Evolutionary conservation across 2,329 filamentous ascomycete genomes (phyloP).

Genomic region (Septoria linicola): DNA sequence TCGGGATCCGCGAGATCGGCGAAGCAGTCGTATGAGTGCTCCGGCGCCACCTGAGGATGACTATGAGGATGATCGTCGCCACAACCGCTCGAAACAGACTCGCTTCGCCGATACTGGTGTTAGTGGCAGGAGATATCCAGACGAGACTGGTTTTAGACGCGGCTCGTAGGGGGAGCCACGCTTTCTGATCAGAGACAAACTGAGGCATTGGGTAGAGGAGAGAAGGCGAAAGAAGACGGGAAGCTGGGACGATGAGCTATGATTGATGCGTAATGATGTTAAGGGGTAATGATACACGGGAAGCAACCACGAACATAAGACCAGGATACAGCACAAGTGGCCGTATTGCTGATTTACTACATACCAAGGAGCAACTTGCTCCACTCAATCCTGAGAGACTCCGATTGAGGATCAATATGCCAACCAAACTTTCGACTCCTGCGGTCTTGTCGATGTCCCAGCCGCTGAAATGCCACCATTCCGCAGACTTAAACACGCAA

Average conservation of each 20-base stretch:
- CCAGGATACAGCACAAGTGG: too few relatives aligned
- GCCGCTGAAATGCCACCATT: too few relatives aligned
- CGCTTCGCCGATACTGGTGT: slow-evolving; percentile 20
- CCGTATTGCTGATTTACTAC: too few relatives aligned
- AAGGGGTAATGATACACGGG: too few relatives aligned
- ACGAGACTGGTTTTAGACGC: slow-evolving; percentile 14
- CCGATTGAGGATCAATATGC: too few relatives aligned
- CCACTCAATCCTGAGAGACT: too few relatives aligned
- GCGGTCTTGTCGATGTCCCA: too few relatives aligned
- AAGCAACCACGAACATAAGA: too few relatives aligned
- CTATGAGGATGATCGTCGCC: slow-evolving; percentile 15
- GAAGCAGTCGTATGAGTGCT: slow-evolving; percentile 9
- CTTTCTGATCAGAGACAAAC: slow-evolving; percentile 8
- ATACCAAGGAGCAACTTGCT: too few relatives aligned
- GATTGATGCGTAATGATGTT: background rate
- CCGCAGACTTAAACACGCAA: too few relatives aligned
- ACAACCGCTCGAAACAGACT: slow-evolving; percentile 17
- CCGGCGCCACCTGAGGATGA: slow-evolving; percentile 13
- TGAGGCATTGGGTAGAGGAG: slow-evolving; percentile 6
- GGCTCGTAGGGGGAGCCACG: slow-evolving; percentile 11
- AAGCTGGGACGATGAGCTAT: background rate
- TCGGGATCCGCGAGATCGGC: slow-evolving; percentile 12
- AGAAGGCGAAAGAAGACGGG: slow-evolving; percentile 3
- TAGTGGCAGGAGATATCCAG: slow-evolving; percentile 17
- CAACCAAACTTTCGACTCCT: too few relatives aligned